Percentiles rank a stretch among this genome's conserved stretches.
These are phyloP conservation scores for Sporothrix euskadiensis DNA, from an alignment of 2,329 filamentous ascomycete genomes.

Conservation along the genomic window DNA sequence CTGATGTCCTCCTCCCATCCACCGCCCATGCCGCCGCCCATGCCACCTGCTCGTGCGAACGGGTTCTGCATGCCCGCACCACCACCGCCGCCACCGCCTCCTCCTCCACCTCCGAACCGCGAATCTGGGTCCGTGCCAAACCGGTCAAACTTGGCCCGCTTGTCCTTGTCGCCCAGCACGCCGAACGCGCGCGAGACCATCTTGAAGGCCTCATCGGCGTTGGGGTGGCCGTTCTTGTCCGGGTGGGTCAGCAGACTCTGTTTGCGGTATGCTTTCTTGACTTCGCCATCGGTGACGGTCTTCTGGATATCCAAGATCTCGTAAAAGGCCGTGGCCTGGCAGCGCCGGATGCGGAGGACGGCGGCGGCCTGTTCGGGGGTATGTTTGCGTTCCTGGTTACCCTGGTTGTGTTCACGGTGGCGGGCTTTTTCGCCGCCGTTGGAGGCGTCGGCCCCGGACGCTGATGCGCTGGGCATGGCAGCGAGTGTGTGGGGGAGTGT, in stretches of 20 bases:
- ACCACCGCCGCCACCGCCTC: constrained; percentile 43
- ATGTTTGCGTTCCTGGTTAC: constrained; percentile 73
- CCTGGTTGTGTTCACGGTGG: constrained; percentile 70
- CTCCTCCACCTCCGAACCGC: constrained; percentile 66
- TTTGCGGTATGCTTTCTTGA: constrained; percentile 98
- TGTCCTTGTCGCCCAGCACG: constrained; percentile 88
- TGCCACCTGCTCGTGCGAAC: constrained; percentile 40
- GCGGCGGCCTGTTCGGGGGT: constrained; percentile 90
- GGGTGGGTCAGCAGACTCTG: constrained; percentile 92
- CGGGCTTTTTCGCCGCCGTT: constrained; percentile 42
- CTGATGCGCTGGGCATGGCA: constrained; percentile 52
- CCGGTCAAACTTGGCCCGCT: constrained; percentile 83
- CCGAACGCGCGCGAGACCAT: constrained; percentile 94
- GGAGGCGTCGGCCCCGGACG: constrained; percentile 56
- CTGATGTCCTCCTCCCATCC: constrained; percentile 91
- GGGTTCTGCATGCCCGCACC: constrained; percentile 42
- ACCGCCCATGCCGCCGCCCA: constrained; percentile 56
- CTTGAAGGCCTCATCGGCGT: constrained; percentile 98
- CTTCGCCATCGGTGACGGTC: constrained; percentile 74
- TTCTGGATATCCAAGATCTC: constrained; percentile 77
- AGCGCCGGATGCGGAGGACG: constrained; percentile 83
- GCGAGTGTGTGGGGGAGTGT: background rate
- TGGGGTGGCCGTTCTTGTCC: constrained; percentile 95
- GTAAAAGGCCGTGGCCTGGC: constrained; percentile 85
- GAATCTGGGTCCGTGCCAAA: constrained; percentile 92